phyloP scores from a whole-genome alignment of 2,329 filamentous ascomycete species.

The Huntiella omanensis region DNA sequence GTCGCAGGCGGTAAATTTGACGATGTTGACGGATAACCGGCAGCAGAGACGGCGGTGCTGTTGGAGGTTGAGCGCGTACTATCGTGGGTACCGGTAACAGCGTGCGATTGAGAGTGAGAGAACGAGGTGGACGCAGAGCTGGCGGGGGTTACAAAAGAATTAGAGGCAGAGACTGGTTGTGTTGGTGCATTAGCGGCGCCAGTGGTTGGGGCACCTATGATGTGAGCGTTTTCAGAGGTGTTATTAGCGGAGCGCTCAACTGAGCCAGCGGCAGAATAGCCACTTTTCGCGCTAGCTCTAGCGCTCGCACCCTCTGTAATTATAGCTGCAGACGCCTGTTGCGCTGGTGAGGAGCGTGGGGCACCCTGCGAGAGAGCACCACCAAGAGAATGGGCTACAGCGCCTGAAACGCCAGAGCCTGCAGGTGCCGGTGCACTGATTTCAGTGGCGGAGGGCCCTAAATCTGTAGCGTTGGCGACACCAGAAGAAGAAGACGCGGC shows the following conservation, averaged over 20 bases:
- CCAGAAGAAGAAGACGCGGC: too few relatives aligned
- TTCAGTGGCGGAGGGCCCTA: too few relatives aligned
- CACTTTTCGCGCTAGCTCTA: neutral
- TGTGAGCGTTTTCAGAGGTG: constrained; percentile 4
- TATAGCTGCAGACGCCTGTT: neutral
- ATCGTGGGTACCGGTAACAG: neutral
- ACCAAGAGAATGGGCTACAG: neutral
- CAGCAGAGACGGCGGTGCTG: neutral
- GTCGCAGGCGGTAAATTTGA: constrained; percentile 1
- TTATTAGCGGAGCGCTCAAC: neutral
- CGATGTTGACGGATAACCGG: constrained; percentile 4
- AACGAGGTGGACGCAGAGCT: neutral
- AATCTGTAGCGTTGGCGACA: too few relatives aligned
- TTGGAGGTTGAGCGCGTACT: neutral
- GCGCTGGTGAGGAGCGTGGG: neutral
- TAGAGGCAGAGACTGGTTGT: neutral
- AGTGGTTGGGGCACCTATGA: constrained; percentile 44
- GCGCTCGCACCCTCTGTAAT: neutral
- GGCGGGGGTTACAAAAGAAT: constrained; percentile 3
- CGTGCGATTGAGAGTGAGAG: neutral
- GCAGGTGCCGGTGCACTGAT: neutral
- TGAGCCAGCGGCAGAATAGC: constrained; percentile 1
- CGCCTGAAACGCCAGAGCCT: neutral
- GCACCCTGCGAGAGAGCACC: too few relatives aligned
- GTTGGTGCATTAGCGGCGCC: constrained; percentile 38